phyloP scores from a whole-genome alignment of 2,329 filamentous ascomycete species.

The Aspergillus sp. region DNA sequence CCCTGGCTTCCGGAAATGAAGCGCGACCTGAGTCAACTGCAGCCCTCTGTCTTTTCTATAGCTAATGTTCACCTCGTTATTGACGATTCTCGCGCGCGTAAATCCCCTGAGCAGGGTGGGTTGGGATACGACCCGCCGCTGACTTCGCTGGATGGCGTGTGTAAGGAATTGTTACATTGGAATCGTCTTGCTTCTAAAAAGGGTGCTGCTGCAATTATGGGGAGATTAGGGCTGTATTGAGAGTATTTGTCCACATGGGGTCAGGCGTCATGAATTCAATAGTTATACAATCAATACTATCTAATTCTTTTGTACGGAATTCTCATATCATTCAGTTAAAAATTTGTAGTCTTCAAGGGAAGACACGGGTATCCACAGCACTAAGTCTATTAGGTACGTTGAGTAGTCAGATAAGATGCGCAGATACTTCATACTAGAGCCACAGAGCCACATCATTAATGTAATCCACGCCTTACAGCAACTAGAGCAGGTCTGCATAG shows the following conservation, averaged over 20 bases:
- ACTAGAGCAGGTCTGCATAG: neutral
- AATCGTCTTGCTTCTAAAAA: conserved; percentile 26
- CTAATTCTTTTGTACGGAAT: neutral
- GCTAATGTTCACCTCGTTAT: conserved; percentile 28
- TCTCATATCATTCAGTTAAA: neutral
- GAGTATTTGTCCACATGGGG: neutral
- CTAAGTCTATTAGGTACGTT: conserved; percentile 3
- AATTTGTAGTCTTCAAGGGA: neutral
- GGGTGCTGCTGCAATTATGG: conserved; percentile 10
- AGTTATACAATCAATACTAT: neutral
- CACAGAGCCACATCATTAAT: neutral
- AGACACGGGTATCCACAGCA: neutral
- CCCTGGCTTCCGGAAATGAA: conserved; percentile 27
- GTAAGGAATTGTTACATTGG: conserved; percentile 34
- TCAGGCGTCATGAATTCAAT: neutral
- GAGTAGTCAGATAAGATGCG: neutral
- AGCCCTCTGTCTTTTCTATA: conserved; percentile 34
- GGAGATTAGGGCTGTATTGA: conserved; percentile 13
- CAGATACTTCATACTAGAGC: neutral
- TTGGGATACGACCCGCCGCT: conserved; percentile 34
- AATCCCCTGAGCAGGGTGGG: conserved; percentile 27
- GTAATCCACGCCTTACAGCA: neutral
- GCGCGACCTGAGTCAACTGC: conserved; percentile 28
- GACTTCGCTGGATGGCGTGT: conserved; percentile 35
- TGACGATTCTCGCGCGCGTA: conserved; percentile 30